These are phyloP conservation scores for Fusarium chuoi DNA, from an alignment of 2,329 filamentous ascomycete genomes.

Conservation along the genomic window DNA sequence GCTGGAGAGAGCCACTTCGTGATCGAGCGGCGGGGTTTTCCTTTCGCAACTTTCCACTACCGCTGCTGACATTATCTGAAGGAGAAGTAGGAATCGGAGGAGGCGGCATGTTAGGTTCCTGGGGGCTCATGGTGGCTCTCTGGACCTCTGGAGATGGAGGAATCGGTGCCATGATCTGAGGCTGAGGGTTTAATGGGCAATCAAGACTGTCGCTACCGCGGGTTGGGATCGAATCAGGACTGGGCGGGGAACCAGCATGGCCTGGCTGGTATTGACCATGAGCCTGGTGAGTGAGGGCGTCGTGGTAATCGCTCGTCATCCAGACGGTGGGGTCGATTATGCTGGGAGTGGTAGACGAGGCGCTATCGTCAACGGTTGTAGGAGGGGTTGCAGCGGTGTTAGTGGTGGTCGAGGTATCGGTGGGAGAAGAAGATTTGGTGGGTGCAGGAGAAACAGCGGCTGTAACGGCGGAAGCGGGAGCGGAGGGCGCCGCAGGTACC, in stretches of 20 bases:
- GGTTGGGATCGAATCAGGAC: constrained; percentile 16
- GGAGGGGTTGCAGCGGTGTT: constrained; percentile 34
- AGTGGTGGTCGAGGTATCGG: constrained; percentile 37
- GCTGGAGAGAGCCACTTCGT: constrained; percentile 50
- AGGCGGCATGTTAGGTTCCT: constrained; percentile 32
- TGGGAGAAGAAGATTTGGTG: constrained; percentile 43
- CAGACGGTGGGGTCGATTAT: constrained; percentile 38
- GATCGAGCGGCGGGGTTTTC: constrained; percentile 42
- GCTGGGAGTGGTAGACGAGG: constrained; percentile 38
- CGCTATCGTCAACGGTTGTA: constrained; percentile 40
- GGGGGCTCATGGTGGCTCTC: constrained; percentile 37
- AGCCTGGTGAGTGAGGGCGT: constrained; percentile 25
- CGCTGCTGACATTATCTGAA: constrained; percentile 31
- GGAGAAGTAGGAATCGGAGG: constrained; percentile 22
- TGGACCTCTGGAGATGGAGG: constrained; percentile 45
- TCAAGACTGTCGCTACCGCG: constrained; percentile 31
- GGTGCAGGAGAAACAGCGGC: constrained; percentile 27
- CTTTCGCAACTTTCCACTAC: constrained; percentile 48
- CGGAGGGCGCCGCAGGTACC: constrained; percentile 26
- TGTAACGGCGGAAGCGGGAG: constrained; percentile 33
- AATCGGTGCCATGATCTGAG: constrained; percentile 45
- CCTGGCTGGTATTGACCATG: constrained; percentile 13
- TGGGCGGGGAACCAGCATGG: constrained; percentile 27
- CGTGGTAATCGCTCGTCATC: constrained; percentile 33
- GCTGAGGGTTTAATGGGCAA: constrained; percentile 35